Evolutionary conservation across 2,329 filamentous ascomycete genomes (phyloP).

Genomic region (Neonectria hederae): DNA sequence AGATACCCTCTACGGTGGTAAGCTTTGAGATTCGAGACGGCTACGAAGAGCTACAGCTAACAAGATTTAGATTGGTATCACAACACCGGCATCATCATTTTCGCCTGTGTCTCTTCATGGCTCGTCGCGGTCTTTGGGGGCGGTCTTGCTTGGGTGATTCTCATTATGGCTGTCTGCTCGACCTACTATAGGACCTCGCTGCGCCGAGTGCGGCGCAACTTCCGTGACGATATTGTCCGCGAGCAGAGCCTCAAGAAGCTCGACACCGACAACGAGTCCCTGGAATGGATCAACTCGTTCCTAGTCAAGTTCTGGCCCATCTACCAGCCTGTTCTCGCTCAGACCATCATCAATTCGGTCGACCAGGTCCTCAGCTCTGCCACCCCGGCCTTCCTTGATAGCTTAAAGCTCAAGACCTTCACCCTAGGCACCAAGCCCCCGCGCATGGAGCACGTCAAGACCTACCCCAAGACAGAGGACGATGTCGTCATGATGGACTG

Average conservation of each 20-base stretch:
- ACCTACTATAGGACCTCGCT: conserved; percentile 98
- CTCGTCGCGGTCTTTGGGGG: conserved; percentile 88
- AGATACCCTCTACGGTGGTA: conserved; percentile 90
- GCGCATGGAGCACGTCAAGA: conserved; percentile 96
- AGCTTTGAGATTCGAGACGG: conserved; percentile 36
- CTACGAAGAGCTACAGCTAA: conserved; percentile 19
- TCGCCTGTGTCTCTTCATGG: conserved; percentile 92
- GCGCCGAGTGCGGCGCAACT: conserved; percentile 92
- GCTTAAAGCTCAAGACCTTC: conserved; percentile 91
- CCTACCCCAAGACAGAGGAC: conserved; percentile 93
- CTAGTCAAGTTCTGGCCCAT: conserved; percentile 99
- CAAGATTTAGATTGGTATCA: conserved; percentile 88
- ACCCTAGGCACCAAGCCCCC: conserved; percentile 95
- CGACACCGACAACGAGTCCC: conserved; percentile 88
- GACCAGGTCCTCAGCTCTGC: conserved; percentile 95
- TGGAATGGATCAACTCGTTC: conserved; percentile 99
- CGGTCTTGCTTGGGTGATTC: conserved; percentile 90
- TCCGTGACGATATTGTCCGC: conserved; percentile 90
- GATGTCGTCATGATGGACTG: conserved; percentile 99
- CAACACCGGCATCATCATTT: conserved; percentile 92
- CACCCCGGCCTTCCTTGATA: conserved; percentile 92
- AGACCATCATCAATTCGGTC: conserved; percentile 91
- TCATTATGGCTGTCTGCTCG: conserved; percentile 90
- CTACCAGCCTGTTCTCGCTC: conserved; percentile 91
- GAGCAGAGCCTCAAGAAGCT: conserved; percentile 88